Conservation (phyloP, 306 rosid species). For the Alnus rubra region DNA sequence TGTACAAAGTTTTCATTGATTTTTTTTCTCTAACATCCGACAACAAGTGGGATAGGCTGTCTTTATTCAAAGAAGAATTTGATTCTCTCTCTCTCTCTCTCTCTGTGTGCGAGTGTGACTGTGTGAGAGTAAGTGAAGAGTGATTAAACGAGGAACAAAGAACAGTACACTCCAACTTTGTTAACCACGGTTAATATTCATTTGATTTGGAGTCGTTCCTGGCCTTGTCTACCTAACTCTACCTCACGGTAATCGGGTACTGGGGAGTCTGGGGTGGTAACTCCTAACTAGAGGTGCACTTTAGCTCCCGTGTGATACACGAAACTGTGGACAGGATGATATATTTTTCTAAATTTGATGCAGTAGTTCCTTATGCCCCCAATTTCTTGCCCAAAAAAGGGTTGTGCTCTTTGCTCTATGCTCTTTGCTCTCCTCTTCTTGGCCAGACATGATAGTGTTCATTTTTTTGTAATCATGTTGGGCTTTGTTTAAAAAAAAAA, state of each 20-base stretch:
- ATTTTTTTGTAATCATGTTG: too few species aligned
- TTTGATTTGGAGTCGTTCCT: not conserved
- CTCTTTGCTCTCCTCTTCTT: too few species aligned
- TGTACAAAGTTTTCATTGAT: slow-evolving; percentile 27
- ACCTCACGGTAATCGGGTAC: not conserved
- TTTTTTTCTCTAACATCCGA: slow-evolving; percentile 6
- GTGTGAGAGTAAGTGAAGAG: slow-evolving; percentile 20
- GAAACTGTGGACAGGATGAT: not conserved
- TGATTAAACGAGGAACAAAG: slow-evolving; percentile 33
- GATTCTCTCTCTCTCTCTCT: slow-evolving; percentile 39
- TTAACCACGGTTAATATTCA: not conserved
- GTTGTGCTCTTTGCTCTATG: too few species aligned
- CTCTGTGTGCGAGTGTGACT: not conserved
- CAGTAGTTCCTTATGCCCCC: too few species aligned
- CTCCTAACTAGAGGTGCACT: not conserved
- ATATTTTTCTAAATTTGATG: too few species aligned
- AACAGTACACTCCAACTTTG: slow-evolving; percentile 30
- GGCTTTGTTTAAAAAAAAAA: too few species aligned
- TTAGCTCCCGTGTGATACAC: not conserved
- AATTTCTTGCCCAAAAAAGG: too few species aligned
- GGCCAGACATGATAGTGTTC: too few species aligned
- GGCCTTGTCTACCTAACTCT: not conserved
- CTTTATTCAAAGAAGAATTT: slow-evolving; percentile 54
- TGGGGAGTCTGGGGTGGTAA: too few species aligned
- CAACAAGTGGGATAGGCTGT: slow-evolving; percentile 38